phyloP scores from a whole-genome alignment of 1,139 yeast genomes.

The Debaryomycetaceae sp. region DNA sequence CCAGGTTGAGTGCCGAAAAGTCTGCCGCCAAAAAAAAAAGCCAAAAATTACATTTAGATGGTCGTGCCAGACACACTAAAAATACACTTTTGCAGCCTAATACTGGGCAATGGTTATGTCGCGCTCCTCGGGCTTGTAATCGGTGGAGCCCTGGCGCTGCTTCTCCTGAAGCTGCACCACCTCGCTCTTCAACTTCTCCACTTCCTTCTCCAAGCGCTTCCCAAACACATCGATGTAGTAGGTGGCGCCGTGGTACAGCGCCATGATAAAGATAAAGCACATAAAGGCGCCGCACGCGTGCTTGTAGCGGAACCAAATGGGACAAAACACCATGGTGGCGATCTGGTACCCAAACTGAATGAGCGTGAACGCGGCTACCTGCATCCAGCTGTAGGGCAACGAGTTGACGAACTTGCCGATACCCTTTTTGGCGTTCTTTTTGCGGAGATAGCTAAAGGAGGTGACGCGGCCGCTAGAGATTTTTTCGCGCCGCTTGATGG shows the following conservation, averaged over 20 bases:
- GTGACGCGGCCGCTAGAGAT: conserved; percentile 85
- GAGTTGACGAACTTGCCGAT: conserved; percentile 79
- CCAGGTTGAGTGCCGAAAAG: no score
- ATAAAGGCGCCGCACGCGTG: conserved; percentile 67
- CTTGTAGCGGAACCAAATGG: conserved; percentile 75
- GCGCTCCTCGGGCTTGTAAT: background rate
- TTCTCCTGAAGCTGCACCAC: conserved; percentile 51
- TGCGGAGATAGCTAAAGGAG: conserved; percentile 79
- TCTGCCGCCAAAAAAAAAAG: no score
- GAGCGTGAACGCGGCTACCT: conserved; percentile 77
- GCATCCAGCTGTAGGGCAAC: conserved; percentile 77
- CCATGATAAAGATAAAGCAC: conserved; percentile 65
- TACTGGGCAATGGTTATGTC: background rate
- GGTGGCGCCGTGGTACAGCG: conserved; percentile 91
- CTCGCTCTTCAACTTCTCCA: conserved; percentile 63
- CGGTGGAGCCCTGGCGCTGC: conserved; percentile 2
- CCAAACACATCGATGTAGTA: conserved; percentile 91
- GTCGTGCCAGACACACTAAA: no score
- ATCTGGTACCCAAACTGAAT: conserved; percentile 87
- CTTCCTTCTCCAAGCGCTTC: conserved; percentile 80
- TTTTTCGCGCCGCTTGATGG: conserved; percentile 71
- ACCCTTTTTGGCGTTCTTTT: conserved; percentile 57
- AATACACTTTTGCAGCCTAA: no score
- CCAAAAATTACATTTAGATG: no score
- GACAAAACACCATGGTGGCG: conserved; percentile 84